Conservation (phyloP, 2,329 filamentous ascomycete genomes). For the Epichloe baconii region DNA sequence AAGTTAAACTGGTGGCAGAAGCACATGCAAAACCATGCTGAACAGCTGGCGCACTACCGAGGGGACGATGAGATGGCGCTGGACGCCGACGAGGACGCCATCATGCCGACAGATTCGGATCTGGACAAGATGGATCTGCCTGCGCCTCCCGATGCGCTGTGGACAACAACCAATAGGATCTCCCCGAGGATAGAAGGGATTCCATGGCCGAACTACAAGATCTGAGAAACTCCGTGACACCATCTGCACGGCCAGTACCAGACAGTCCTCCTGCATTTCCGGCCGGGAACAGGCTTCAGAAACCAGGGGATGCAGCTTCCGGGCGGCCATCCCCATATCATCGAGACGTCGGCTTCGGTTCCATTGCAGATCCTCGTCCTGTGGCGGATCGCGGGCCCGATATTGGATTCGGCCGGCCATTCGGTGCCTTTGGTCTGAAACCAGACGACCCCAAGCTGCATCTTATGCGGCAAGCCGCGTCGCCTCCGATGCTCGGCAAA, state of each 20-base stretch:
- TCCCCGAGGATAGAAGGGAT: conserved; percentile 15
- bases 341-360: conserved; percentile 2
- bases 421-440: conserved; percentile 25
- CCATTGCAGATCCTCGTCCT: not conserved
- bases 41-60: conserved; percentile 43
- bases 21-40: conserved; percentile 68
- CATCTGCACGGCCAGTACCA: conserved; percentile 10
- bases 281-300: not conserved
- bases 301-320: not conserved
- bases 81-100: conserved; percentile 12
- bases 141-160: conserved; percentile 27
- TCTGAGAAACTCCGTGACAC: conserved; percentile 13
- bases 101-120: conserved; percentile 27
- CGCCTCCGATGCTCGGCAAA: conserved; percentile 77
- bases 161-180: conserved; percentile 25
- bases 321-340: conserved; percentile 6
- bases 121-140: conserved; percentile 29
- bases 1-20: conserved; percentile 61
- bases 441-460: conserved; percentile 28
- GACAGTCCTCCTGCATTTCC: conserved; percentile 8
- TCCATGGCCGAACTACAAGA: conserved; percentile 13
- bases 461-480: conserved; percentile 38
- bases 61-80: conserved; percentile 14
- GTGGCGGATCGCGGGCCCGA: conserved; percentile 2
- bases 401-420: conserved; percentile 27